Evolutionary conservation across 345 rosid species (phyloP).

Genomic region (Aquilaria malaccensis): DNA sequence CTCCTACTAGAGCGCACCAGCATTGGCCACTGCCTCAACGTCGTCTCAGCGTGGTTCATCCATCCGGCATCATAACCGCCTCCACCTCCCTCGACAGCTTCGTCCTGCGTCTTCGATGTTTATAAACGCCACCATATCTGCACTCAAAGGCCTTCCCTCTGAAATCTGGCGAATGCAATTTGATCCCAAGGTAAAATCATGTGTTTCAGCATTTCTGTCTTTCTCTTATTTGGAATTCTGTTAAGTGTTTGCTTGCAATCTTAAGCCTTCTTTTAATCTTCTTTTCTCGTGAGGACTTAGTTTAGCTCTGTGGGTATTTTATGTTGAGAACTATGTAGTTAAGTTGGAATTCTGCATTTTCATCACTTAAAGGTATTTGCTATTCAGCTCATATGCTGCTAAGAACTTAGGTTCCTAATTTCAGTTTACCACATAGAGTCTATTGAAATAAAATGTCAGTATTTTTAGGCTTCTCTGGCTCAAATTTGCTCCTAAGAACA

Average conservation of each 20-base stretch:
- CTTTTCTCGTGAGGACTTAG: background rate
- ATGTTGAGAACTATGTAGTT: no score
- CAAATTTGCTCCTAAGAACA: no score
- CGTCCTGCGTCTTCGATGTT: slow-evolving; percentile 83
- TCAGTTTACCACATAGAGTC: no score
- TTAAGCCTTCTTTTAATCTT: background rate
- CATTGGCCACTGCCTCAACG: slow-evolving; percentile 89
- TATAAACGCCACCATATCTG: slow-evolving; percentile 84
- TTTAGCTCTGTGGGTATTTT: no score
- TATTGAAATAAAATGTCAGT: no score
- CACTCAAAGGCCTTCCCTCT: slow-evolving; percentile 91
- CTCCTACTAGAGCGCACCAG: slow-evolving; percentile 68
- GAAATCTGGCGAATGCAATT: slow-evolving; percentile 98
- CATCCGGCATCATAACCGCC: slow-evolving; percentile 87
- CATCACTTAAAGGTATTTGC: no score
- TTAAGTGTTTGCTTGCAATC: background rate
- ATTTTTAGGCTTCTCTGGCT: no score
- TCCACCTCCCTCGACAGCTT: slow-evolving; percentile 96
- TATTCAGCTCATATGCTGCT: no score
- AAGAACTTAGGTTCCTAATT: no score
- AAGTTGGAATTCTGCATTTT: no score
- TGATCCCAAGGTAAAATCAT: slow-evolving; percentile 57
- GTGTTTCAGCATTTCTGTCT: background rate
- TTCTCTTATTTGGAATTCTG: background rate
- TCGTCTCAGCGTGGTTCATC: slow-evolving; percentile 94